phyloP scores from a whole-genome alignment of 129 eudicot species.

The Oenanthe sinensis region DNA sequence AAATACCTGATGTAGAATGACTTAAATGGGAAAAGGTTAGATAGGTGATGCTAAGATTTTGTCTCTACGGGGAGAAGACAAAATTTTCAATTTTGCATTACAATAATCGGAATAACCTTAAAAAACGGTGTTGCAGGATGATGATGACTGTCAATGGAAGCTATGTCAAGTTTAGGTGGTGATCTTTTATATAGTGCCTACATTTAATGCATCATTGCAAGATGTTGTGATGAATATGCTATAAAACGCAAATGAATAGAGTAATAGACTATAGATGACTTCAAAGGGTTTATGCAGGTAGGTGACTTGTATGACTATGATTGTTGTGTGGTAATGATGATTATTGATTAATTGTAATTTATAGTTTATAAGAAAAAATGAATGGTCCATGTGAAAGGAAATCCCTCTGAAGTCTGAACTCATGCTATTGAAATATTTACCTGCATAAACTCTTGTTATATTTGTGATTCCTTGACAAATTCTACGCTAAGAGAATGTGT shows the following conservation, averaged over 20 bases:
- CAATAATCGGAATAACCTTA: background rate
- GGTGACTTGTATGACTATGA: background rate
- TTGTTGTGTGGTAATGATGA: background rate
- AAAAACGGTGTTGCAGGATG: background rate
- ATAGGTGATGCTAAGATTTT: background rate
- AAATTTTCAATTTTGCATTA: background rate
- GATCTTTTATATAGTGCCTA: background rate
- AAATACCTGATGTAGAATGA: background rate
- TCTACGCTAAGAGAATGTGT: conserved; percentile 73
- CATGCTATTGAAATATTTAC: background rate
- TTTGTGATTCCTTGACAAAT: conserved; percentile 48
- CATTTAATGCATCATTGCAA: background rate
- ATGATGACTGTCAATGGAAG: background rate
- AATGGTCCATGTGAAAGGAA: background rate
- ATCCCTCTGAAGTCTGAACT: background rate
- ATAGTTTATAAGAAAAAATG: too few relatives aligned
- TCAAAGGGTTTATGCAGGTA: background rate
- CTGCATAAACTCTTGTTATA: conserved; percentile 2
- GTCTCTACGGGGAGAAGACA: background rate
- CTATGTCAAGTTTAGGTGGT: background rate
- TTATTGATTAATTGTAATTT: background rate
- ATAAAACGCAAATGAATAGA: background rate
- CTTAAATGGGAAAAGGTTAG: background rate
- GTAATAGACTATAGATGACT: background rate
- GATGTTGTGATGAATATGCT: background rate